Evolutionary conservation across 2,329 filamentous ascomycete species (phyloP), one percentile per base, ranked within the genome.

Genomic region (Ophiosphaerella narmari): DNA sequence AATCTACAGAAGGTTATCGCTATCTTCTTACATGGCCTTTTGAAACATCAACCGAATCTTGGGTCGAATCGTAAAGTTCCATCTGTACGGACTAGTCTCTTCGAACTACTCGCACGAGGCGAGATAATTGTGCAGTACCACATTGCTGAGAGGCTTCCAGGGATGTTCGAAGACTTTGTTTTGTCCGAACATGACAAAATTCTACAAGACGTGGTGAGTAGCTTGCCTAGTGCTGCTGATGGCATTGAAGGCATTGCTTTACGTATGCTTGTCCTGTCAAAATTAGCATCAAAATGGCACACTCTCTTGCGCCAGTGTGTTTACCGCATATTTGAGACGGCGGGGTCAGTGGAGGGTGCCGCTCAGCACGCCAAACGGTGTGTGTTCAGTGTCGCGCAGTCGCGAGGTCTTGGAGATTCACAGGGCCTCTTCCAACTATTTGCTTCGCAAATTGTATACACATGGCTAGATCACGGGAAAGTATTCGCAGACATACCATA

Each of bases 311-410:
- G 92, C 43, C 86, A 89, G 57, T 91, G 91, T 58, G 89, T 96
- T 14, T 99, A 97, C 70, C 89, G 94, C 70, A 91, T 97, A 18
- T 96, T 97, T 62, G 94, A 97, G 70, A 91, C 88, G 0, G 89
- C 92, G 1, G 90, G 89, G 1, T 85, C 86, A 48, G 84, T 96
- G 12, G 74, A 81, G 3, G 74, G 77, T 9, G 88, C 88, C 6
- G 78, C 81, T 16, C 76, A 79, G 16, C 88, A 97, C 74, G 92
- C 93, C 1, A 83, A 82, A 47, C 82, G 82, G 43, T 95, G 90
- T 60, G 78, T 97, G 37, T 70, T 73, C 4, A 78, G 82, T 11
- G 85, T 97, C 29, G 85, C 92, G 4, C 74, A 70, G 11, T 79
- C 81, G 0, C 80, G 97, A 31, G 75, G 80, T 0, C 80, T 97